Evolutionary conservation across 2,329 filamentous ascomycete genomes (phyloP).

Genomic region (Sporothrix variecibatus): DNA sequence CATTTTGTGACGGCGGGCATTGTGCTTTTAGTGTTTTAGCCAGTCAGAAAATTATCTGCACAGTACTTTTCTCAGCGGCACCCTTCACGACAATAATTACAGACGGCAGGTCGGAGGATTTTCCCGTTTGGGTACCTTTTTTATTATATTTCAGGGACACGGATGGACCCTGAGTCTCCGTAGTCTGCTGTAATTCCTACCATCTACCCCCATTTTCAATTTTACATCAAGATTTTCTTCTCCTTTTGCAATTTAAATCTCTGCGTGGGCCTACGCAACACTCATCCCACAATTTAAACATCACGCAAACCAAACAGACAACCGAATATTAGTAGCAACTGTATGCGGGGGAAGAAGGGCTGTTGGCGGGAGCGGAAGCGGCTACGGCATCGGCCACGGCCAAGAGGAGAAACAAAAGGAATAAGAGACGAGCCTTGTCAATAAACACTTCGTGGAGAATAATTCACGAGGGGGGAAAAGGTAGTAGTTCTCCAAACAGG

Average conservation of each 20-base stretch:
- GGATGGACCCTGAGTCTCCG: slow-evolving; percentile 2
- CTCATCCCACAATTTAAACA: neutral
- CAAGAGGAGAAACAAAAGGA: neutral
- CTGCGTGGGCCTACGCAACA: slow-evolving; percentile 5
- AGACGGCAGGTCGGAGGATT: slow-evolving; percentile 12
- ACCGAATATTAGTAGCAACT: neutral
- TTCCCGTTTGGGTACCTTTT: neutral
- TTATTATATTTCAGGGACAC: neutral
- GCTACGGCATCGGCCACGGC: neutral
- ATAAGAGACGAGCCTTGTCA: neutral
- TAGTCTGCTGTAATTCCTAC: neutral
- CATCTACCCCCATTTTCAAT: neutral
- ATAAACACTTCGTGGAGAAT: neutral
- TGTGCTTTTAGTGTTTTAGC: neutral
- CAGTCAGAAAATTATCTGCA: neutral
- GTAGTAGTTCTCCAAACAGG: neutral
- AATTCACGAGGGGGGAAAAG: neutral
- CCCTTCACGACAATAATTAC: neutral
- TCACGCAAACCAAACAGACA: neutral
- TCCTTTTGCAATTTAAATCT: slow-evolving; percentile 12
- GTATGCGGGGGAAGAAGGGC: neutral
- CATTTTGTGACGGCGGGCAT: neutral
- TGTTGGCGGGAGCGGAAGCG: neutral
- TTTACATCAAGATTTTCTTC: neutral
- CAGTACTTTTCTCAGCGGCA: neutral